Conservation (phyloP, 257 asterid genomes). For the Gentiana macrophylla region DNA sequence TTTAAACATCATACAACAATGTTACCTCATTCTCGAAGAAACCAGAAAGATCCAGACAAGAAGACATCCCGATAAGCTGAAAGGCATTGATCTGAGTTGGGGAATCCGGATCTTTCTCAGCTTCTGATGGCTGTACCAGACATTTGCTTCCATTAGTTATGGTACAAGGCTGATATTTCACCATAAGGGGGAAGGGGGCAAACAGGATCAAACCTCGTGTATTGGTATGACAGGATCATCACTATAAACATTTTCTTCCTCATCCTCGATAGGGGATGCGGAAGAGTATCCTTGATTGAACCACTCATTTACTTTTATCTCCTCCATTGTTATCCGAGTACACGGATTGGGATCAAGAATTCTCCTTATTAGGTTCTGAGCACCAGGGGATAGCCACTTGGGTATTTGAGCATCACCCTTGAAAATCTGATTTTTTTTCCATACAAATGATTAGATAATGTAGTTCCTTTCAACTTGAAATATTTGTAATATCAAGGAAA, state of each 20-base stretch:
- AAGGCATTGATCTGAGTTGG: constrained; percentile 69
- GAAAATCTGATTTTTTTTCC: constrained; percentile 42
- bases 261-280: constrained; percentile 40
- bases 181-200: background rate
- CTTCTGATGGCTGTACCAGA: constrained; percentile 25
- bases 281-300: constrained; percentile 72
- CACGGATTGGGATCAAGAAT: constrained; percentile 86
- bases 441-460: constrained; percentile 2
- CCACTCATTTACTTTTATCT: constrained; percentile 73
- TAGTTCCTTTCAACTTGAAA: background rate
- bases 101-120: constrained; percentile 44
- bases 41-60: constrained; percentile 88
- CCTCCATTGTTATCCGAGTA: constrained; percentile 56
- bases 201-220: constrained; percentile 31
- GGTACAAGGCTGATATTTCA: background rate
- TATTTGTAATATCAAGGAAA: background rate
- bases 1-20: background rate
- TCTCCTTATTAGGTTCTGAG: constrained; percentile 65
- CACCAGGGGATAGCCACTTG: constrained; percentile 86
- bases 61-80: constrained; percentile 90
- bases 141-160: constrained; percentile 1
- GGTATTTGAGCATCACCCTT: constrained; percentile 88
- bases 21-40: constrained; percentile 85
- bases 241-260: constrained; percentile 27
- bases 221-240: constrained; percentile 47